Evolutionary conservation across 441 rosid species (phyloP).

Genomic region (Macaranga tanarius): DNA sequence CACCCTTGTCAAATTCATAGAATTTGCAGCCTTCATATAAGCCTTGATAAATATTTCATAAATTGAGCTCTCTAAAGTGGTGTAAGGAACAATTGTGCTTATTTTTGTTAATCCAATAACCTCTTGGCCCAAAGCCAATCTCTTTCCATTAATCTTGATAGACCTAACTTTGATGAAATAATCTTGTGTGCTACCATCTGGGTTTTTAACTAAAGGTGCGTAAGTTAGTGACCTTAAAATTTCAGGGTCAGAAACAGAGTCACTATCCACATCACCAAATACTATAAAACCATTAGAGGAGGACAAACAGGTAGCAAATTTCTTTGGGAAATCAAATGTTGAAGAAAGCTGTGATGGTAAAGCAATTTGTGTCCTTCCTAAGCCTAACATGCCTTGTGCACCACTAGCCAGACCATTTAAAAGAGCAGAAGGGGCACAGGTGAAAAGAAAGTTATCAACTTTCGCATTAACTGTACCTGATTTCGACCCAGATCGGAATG

Average conservation of each 20-base stretch:
- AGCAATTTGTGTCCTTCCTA: constrained; percentile 12
- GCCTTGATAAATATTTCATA: constrained; percentile 41
- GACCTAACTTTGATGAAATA: constrained; percentile 34
- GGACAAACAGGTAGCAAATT: constrained; percentile 17
- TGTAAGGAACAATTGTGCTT: constrained; percentile 62
- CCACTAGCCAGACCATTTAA: constrained; percentile 15
- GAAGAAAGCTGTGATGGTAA: constrained; percentile 23
- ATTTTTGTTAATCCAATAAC: constrained; percentile 34
- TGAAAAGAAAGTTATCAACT: constrained; percentile 40
- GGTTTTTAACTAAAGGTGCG: constrained; percentile 16
- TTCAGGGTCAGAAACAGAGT: constrained; percentile 14
- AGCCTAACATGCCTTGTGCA: constrained; percentile 19
- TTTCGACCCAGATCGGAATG: constrained; percentile 35
- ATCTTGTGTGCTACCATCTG: constrained; percentile 15
- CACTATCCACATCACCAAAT: constrained; percentile 9
- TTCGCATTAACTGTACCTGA: constrained; percentile 11
- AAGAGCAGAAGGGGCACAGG: constrained; percentile 37
- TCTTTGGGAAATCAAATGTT: constrained; percentile 2
- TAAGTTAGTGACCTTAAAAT: constrained; percentile 17
- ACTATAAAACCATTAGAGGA: constrained; percentile 19
- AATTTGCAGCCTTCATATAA: constrained; percentile 39
- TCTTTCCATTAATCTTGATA: constrained; percentile 50
- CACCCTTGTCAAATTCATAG: constrained; percentile 40
- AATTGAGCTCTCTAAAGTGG: constrained; percentile 56
- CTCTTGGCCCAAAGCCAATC: constrained; percentile 30